Base-by-base conservation (phyloP, 805 yeast species). In the Yarrowia bubula region DNA sequence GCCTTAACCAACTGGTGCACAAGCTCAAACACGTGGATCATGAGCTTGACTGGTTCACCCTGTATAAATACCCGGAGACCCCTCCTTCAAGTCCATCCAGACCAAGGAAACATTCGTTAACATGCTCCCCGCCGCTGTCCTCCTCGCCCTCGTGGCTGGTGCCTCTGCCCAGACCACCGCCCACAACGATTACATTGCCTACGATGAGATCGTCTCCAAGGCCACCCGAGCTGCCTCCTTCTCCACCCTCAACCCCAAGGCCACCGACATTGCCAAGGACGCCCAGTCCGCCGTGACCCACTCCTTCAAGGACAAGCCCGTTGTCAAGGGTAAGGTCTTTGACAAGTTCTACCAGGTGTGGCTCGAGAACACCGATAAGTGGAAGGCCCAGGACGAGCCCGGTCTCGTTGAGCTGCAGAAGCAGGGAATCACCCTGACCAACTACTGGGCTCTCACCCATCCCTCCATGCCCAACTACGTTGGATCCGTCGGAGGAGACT, bases 381-480 rank as follows among this genome's bases (percentile, higher is more conserved):
- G 79, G 70, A 82, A 82, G 69, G 85, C 85, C 48, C 77, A 76
- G 48, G 78, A 75, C 68, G 77, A 81, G 71, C 73, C 76, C 11
- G 81, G 80, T 64, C 72, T 83, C 69, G 74, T 75, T 70, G 75
- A 76, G 72, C 75, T 82, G 62, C 79, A 80, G 39, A 66, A 75
- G 70, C 71, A 79, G 65, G 86, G 84, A 72, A 75, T 81, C 66
- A 73, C 76, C 44, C 75, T 83, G 69, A 76, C 75, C 74, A 83
- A 83, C 78, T 82, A 83, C 77, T 82, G 82, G 78, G 80, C 81
- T 42, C 70, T 81, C 28, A 79, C 84, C 64, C 83, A 81, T 70
- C 84, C 85, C 65, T 81, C 85, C 9, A 82, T 82, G 77, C 84
- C 85, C 69, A 83, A 83, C 75, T 81, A 81, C 71, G 70, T 82